Conservation (phyloP, 148 eudicot species). For the Chenopodium berlandieri region DNA sequence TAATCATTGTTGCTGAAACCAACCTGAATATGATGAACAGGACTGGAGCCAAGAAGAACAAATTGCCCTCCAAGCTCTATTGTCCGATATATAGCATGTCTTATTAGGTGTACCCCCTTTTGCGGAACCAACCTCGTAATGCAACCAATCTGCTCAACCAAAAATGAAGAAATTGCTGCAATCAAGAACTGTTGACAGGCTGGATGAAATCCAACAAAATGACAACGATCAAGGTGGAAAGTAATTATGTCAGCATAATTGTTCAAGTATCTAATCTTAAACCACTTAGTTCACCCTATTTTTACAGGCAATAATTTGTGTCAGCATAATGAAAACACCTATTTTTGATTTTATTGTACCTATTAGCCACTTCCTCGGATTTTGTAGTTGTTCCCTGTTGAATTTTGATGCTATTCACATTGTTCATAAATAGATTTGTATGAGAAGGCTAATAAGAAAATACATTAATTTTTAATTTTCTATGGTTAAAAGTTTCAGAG, state of each 20-base stretch:
- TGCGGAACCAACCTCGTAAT: slow-evolving; percentile 95
- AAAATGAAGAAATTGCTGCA: not conserved
- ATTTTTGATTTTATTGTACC: too few species aligned
- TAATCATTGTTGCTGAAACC: not conserved
- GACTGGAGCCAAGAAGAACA: slow-evolving; percentile 95
- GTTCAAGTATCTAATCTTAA: not conserved
- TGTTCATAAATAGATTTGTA: not conserved
- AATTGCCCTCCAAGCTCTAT: slow-evolving; percentile 88
- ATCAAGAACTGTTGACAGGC: not conserved
- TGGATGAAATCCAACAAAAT: not conserved
- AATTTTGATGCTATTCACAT: not conserved
- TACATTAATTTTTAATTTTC: not conserved
- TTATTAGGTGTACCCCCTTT: slow-evolving; percentile 92
- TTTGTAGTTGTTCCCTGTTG: too few species aligned
- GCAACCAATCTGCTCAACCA: slow-evolving; percentile 71
- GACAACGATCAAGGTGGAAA: not conserved
- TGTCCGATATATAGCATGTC: slow-evolving; percentile 89
- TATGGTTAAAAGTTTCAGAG: not conserved
- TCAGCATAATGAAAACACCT: not conserved
- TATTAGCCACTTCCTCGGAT: too few species aligned
- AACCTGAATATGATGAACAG: slow-evolving; percentile 87
- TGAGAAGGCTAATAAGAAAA: not conserved
- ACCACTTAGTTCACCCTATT: not conserved
- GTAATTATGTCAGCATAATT: not conserved
- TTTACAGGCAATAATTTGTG: not conserved